Evolutionary conservation across 2,329 filamentous ascomycete species (phyloP), one percentile per base, ranked within the genome.

Genomic region (Ophiocordyceps robertsii): DNA sequence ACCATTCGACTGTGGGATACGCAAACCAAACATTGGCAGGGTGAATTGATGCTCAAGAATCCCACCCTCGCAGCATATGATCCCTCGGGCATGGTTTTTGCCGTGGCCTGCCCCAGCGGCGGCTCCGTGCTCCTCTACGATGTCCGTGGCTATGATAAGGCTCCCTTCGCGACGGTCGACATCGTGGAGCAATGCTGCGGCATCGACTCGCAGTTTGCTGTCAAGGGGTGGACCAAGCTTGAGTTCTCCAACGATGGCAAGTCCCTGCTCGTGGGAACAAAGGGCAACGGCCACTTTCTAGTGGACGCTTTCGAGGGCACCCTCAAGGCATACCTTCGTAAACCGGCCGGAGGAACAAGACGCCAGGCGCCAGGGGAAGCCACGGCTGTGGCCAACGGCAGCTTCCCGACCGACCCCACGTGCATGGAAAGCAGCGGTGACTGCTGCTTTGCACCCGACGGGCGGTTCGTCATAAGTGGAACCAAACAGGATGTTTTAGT

Each of bases 241-340:
- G 88, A 95, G 54, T 96, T 98, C 58, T 92, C 86, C 44, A 98
- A 98, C 54, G 92, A 98, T 55, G 92, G 92, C 16, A 94, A 94
- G 56, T 77, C 77, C 46, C 64, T 98, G 39, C 72, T 98, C 6
- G 62, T 98, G 16, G 85, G 84, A 13, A 96, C 90, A 2, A 85
- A 82, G 39, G 86, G 84, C 7, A 73, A 73, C 41, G 87, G 88
- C 0, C 92, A 98, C 61, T 94, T 92, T 55, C 67, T 98, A 3
- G 69, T 98, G n/a, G 92, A 98, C 58, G 85, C 90, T 1, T 96
- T 95, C 57, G 80, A 86, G 36, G 92, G 90, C 33, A 73, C 71
- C 7, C 62, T 96, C 19, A 85, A 82, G 55, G 81, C 84, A 10
- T 88, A 84, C 57, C 70, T 89, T 44, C 76, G 54, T 57, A 78